Base-by-base conservation (phyloP, 2,329 filamentous ascomycete genomes). In the Ustilaginoidea virens region DNA sequence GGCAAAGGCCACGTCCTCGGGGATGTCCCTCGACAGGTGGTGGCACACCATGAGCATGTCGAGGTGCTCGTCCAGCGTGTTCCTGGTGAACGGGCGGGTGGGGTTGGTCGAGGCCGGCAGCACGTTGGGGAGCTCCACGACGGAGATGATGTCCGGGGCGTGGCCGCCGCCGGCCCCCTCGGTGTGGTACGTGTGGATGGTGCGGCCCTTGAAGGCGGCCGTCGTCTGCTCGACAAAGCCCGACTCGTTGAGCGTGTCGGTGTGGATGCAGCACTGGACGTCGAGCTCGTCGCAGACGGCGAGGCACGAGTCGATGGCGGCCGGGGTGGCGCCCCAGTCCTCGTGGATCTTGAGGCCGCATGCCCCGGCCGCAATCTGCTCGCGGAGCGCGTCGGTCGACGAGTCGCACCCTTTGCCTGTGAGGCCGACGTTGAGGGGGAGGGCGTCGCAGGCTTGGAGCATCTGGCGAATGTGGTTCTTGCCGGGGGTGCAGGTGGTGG, bases 1-100 rank as follows among this genome's bases (percentile, higher is more conserved):
- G 27, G 87, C 87, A 46, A 96, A 96, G 2, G 86, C 85, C 10
- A 96, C 79, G 49, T 96, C 87, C 57, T 96, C 87, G 33, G 86
- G 82, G 34, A 94, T 94, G 53, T 93, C 76, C 53, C 81, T 82
- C 29, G 76, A 85, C 7, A 96, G 62, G 47, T 96, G 87, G 53
- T 96, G 87, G 61, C 87, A 96, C 21, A 93, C 83, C 87, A 94
- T 94, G 26, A 94, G 61, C 87, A 96, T 96, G 58, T 96, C 87
- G 10, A 94, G 69, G 55, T 96, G 87, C 55, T 96, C 87, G 47
- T 94, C 87, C 0, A 96, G 68, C 0, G 87, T 96, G 59, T 96
- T 94, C 39, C 67, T 64, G 2, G 87, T 96, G 53, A 75, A 94
- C 1, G 87, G 87, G 2, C 86, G 66, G 2, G 87, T 96, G 0